phyloP scores from a whole-genome alignment of 2,329 filamentous ascomycete species.

The Aspergillus nomiae region DNA sequence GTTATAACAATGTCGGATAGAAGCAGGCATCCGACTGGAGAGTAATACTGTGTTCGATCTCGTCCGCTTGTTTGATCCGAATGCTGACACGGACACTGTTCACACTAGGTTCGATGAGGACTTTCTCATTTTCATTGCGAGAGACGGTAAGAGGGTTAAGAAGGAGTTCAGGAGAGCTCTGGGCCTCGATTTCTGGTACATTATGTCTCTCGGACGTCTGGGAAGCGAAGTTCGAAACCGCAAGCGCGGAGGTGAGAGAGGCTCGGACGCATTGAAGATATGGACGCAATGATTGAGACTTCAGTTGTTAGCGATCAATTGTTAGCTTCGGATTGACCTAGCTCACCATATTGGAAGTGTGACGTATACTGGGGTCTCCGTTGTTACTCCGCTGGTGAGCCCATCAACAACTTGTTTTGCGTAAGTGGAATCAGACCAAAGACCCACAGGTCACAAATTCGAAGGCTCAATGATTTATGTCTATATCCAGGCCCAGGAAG shows the following conservation, averaged over 20 bases:
- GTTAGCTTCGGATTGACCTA: slow-evolving; percentile 4
- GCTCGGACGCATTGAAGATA: slow-evolving; percentile 96
- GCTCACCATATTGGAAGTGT: slow-evolving; percentile 31
- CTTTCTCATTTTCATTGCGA: slow-evolving; percentile 95
- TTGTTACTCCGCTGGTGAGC: not conserved
- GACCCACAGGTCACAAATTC: not conserved
- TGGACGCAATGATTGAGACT: slow-evolving; percentile 95
- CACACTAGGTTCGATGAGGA: slow-evolving; percentile 93
- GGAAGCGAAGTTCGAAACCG: slow-evolving; percentile 94
- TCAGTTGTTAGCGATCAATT: slow-evolving; percentile 20
- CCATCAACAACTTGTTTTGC: not conserved
- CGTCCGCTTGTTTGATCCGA: slow-evolving; percentile 98
- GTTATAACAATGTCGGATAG: not conserved
- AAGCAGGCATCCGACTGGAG: not conserved
- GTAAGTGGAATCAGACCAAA: not conserved
- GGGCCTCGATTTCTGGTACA: slow-evolving; percentile 94
- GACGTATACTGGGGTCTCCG: slow-evolving; percentile 1
- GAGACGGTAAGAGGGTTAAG: slow-evolving; percentile 88
- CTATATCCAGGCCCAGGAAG: not conserved
- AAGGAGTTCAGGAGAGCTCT: slow-evolving; percentile 88
- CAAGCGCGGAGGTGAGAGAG: slow-evolving; percentile 89
- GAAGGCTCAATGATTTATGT: not conserved
- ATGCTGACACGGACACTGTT: slow-evolving; percentile 98
- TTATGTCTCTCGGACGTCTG: slow-evolving; percentile 97
- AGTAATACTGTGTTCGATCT: slow-evolving; percentile 79